Evolutionary conservation across 495 filamentous ascomycete species (phyloP), one percentile per base, ranked within the genome.

Genomic region (Neurospora intermedia): DNA sequence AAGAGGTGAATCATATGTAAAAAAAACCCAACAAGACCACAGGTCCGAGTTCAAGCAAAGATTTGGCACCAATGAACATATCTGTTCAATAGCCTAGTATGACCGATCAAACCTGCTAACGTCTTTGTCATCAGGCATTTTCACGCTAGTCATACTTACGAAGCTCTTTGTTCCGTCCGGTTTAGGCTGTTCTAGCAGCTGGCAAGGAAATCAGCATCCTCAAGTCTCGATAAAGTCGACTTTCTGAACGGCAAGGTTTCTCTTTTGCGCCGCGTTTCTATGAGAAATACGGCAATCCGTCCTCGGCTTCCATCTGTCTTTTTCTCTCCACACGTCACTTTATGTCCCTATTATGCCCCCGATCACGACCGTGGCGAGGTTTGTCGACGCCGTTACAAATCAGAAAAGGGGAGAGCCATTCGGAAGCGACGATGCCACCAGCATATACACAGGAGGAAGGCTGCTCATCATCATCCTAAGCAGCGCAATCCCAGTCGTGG

Each of bases 391-490:
- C 54, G 27, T 66, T 66, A 66, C 54, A 18, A 15, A 66, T 66
- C 54, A 66, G 15, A 66, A 35, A 66, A 66, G 54, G 54, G 54
- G 27, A 66, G 27, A 35, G 6, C 15, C 54, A 66, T 35, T 66
- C 54, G 54, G 35, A 18, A 27, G 54, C 54, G 6, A 35, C 15
- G 27, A 66, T 66, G 35, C 43, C 43, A 66, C 70, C 11, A 39
- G 23, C 23, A 23, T 23, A 23, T 45, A 13, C 54, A 35, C 15
- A 35, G 54, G 54, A 66, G 35, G 54, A 4, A 66, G 35, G 15
- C 54, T 35, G 35, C 77, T 84, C 27, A 77, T 81, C 69, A 84
- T 86, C 73, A 79, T 77, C 20, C 78, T 86, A 69, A 84, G 82
- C 75, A 83, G 80, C 18, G 79, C 85, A 10, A 77, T 85, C 46